Percentiles rank a stretch among this genome's conserved stretches.
phyloP scores from a whole-genome alignment of 2,329 filamentous ascomycete genomes.

The Geosmithia morbida region DNA sequence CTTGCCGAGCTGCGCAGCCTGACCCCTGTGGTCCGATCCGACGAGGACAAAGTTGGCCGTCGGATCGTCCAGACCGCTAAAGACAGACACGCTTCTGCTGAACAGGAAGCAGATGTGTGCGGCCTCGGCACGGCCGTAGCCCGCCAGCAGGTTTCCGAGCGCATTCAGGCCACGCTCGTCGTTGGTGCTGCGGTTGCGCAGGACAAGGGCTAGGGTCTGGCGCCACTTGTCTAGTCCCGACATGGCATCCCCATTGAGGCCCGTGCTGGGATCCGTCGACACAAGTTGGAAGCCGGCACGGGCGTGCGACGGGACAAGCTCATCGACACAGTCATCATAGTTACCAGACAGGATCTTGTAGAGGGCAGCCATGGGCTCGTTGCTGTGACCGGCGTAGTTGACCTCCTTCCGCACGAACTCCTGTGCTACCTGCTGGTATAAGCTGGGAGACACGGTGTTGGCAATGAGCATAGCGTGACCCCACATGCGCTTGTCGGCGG shows the following conservation, averaged over 20 bases:
- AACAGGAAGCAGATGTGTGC: conserved; percentile 92
- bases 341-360: conserved; percentile 94
- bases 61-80: conserved; percentile 74
- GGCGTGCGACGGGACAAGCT: conserved; percentile 85
- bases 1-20: conserved; percentile 56
- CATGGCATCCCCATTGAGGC: conserved; percentile 54
- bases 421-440: conserved; percentile 87
- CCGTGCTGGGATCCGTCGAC: conserved; percentile 49
- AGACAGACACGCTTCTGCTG: conserved; percentile 52
- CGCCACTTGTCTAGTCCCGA: conserved; percentile 88
- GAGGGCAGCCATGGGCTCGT: conserved; percentile 76
- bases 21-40: conserved; percentile 61
- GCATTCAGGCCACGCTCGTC: conserved; percentile 67
- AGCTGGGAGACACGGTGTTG: conserved; percentile 57
- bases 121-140: conserved; percentile 80
- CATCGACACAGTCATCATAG: conserved; percentile 85
- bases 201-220: conserved; percentile 71
- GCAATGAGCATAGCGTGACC: conserved; percentile 90
- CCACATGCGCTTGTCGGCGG: conserved; percentile 88
- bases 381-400: conserved; percentile 63
- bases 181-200: conserved; percentile 75
- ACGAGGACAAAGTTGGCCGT: conserved; percentile 68
- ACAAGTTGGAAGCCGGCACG: conserved; percentile 86
- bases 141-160: conserved; percentile 66
- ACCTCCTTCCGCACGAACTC: conserved; percentile 95